Base-by-base conservation (phyloP, 176 grass and related monocot genomes). In the Dendrocalamus sinicus region DNA sequence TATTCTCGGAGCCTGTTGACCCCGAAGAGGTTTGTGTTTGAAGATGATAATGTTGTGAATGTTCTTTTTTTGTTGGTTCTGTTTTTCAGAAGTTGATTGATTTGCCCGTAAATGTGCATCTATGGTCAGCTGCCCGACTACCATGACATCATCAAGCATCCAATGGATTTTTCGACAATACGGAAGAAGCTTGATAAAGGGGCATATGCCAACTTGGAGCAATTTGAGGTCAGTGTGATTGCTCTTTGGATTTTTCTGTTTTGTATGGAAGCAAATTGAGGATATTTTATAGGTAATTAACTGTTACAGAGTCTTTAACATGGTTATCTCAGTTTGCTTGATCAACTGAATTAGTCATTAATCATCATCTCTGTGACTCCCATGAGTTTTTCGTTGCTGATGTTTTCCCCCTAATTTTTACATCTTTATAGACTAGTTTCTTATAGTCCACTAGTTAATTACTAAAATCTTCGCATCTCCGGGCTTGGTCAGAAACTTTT, bases 101-200 rank as follows among this genome's bases (percentile, higher is more conserved):
- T 88, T 86, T 86, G 81, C 8, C 40, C 71, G 51, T 73, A 69
- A 43, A 86, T 92, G 15, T 61, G 11, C 47, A 73, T 81, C 35
- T 82, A 30, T 60, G 72, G 45, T 37, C 87, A 99, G 97, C 92
- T 99, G 67, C 97, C 97, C 1, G 97, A 99, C 55, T 99, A 99
- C 74, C 89, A 83, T 92, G 97, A 96, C 70, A 99, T 96, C 76
- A 92, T 99, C 74, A 84, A 99, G 51, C 84, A 99, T 84, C 96
- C 96, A 0, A 99, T 99, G 96, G 96, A 99, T 87, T 99, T 99
- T 90, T 85, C n/a, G 2, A 99, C 96, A 12, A 7, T 99, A 77
- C 54, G 92, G 8, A 84, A 96, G 81, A 99, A 99, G 76, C 93
- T 99, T 24, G 67, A 89, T 39, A 81, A 90, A 39, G 91, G 74